Percentiles rank a stretch among this genome's conserved stretches.
These are phyloP conservation scores for Endocarpon pusillum DNA, from an alignment of 495 filamentous ascomycete species.

Conservation along the genomic window DNA sequence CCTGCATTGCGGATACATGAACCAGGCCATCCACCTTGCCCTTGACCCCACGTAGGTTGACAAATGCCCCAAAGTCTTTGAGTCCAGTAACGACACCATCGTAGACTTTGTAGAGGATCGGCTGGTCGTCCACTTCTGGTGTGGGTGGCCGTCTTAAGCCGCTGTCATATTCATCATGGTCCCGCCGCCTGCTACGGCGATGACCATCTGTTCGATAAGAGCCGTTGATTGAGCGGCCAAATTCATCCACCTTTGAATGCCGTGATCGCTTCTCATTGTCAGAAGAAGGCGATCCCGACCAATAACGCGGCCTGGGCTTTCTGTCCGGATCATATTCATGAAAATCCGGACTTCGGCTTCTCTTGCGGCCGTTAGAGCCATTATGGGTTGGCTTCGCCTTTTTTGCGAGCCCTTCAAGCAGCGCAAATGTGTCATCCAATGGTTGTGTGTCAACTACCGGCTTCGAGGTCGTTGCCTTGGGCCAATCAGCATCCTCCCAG, in stretches of 20 bases:
- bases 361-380: conserved; percentile 32
- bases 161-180: conserved; percentile 39
- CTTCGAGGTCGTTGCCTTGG: conserved; percentile 21
- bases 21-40: conserved; percentile 88
- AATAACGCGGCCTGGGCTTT: conserved; percentile 32
- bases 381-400: conserved; percentile 36
- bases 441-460: too few relatives aligned
- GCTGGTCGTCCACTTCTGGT: conserved; percentile 64
- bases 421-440: conserved; percentile 90
- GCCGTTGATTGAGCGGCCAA: conserved; percentile 30
- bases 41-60: conserved; percentile 72
- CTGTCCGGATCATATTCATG: conserved; percentile 38
- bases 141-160: conserved; percentile 54
- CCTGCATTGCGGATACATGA: conserved; percentile 86
- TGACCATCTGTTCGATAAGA: conserved; percentile 17
- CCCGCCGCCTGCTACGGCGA: conserved; percentile 21
- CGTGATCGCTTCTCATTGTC: conserved; percentile 26
- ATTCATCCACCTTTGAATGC: conserved; percentile 46
- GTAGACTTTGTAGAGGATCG: conserved; percentile 76
- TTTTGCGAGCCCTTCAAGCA: conserved; percentile 70
- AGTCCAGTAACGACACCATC: conserved; percentile 77
- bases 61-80: conserved; percentile 92
- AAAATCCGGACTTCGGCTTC: conserved; percentile 54
- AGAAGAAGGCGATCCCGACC: conserved; percentile 39
- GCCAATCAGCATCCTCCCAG: conserved; percentile 28